These are phyloP conservation scores for Entophlyctis luteolus DNA, from an alignment of 192 early-diverging fungal genomes.

Conservation along the genomic window DNA sequence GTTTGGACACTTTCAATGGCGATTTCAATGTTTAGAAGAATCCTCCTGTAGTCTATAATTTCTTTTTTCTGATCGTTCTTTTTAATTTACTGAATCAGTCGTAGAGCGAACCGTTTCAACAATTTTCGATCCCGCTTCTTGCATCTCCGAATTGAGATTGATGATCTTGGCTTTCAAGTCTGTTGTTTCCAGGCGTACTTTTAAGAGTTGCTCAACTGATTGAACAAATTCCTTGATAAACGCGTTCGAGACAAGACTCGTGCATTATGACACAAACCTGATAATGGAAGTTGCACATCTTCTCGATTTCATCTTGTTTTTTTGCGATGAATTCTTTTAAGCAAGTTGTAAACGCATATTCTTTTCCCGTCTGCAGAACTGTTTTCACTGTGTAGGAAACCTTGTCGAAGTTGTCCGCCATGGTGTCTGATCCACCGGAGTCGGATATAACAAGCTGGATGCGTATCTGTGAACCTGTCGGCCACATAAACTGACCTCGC, in stretches of 20 bases:
- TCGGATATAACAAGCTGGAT: slow-evolving; percentile 10
- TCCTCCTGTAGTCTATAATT: slow-evolving; percentile 70
- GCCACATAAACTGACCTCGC: not conserved
- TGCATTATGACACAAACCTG: slow-evolving; percentile 53
- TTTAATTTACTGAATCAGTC: too few relatives aligned
- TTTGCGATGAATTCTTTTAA: slow-evolving; percentile 74
- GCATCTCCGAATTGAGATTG: slow-evolving; percentile 80
- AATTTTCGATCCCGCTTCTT: slow-evolving; percentile 72
- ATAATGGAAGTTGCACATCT: slow-evolving; percentile 93
- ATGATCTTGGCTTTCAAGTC: slow-evolving; percentile 81
- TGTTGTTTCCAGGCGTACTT: slow-evolving; percentile 84
- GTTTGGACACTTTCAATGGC: slow-evolving; percentile 74
- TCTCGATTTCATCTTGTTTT: slow-evolving; percentile 95
- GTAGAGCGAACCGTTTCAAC: slow-evolving; percentile 65
- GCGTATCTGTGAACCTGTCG: not conserved
- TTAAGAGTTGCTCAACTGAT: slow-evolving; percentile 90
- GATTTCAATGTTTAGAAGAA: slow-evolving; percentile 82
- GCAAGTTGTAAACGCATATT: slow-evolving; percentile 83
- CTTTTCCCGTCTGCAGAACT: slow-evolving; percentile 78
- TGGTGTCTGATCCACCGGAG: not conserved
- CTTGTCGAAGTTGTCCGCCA: slow-evolving; percentile 53
- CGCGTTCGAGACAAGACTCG: not conserved
- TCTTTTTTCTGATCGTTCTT: slow-evolving; percentile 64
- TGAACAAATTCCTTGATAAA: slow-evolving; percentile 78
- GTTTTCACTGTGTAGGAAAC: slow-evolving; percentile 73